Evolutionary conservation across 176 grass and related monocot genomes (phyloP), one percentile per base, ranked within the genome.

Genomic region (Avena sativa): DNA sequence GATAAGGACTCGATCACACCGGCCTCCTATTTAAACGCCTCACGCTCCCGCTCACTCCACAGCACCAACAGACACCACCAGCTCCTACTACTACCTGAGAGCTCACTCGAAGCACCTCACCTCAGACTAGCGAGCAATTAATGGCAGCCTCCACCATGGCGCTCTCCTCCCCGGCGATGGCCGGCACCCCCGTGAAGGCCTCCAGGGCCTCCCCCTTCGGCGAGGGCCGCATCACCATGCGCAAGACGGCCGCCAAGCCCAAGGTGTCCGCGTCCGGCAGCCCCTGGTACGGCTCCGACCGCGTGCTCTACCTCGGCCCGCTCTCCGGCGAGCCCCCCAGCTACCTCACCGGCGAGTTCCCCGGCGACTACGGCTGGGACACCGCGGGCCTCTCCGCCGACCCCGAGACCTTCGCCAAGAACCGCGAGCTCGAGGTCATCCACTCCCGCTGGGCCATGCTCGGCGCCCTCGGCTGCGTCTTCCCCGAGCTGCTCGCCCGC

Each of bases 321-420:
- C 88, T 92, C 67, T 92, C 88, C 15, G 82, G 82, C 20, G 83
- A 92, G 60, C 76, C 93, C 46, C 87, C 90, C 48, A 88, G 88
- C 73, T 90, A 92, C 86, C 88, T 90, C 4, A 90, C 85, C 12
- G 90, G 88, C 5, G 90, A 95, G 74, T 95, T 95, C 83, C 83
- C 88, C 8, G 86, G 93, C 11, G 90, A 92, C 83, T 95, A 95
- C 86, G 88, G 93, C 19, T 90, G 86, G 93, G 93, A 95, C 87
- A 91, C 89, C 5, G 84, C 89, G 0, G 89, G 89, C 0, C 76
- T 91, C 2, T 92, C 90, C 0, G 90, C 88, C 0, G 90, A 95
- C 86, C 93, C 88, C 2, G 88, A 95, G 87, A 95, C 89, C n/a
- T 93, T 95, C 62, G 87, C 91, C 65, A 93, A 93, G 91, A 95